Conservation (phyloP, 2,329 filamentous ascomycete genomes). For the Aspergillus brunneoviolaceus region DNA sequence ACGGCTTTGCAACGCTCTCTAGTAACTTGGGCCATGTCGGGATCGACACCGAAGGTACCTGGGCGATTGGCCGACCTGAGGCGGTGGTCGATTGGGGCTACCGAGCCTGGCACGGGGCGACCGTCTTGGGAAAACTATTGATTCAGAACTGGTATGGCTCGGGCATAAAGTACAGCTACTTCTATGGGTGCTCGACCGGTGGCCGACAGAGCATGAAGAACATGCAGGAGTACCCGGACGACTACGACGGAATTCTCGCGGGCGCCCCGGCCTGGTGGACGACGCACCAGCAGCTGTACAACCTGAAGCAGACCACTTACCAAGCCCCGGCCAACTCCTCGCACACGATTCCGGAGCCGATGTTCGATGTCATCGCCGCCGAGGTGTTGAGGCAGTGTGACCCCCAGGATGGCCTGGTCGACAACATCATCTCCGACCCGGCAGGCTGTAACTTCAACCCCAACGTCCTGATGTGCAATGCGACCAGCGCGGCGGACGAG, state of each 20-base stretch:
- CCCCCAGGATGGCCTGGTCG: conserved; percentile 48
- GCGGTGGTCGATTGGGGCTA: neutral
- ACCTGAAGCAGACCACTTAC: neutral
- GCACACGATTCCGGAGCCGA: neutral
- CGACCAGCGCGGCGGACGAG: conserved; percentile 22
- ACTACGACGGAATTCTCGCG: conserved; percentile 1
- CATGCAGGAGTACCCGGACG: neutral
- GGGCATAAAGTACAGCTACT: neutral
- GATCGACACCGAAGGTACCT: neutral
- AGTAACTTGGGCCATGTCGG: neutral
- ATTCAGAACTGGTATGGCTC: neutral
- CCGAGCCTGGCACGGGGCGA: neutral
- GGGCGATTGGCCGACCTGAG: neutral
- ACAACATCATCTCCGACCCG: conserved; percentile 53
- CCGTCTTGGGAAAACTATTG: neutral
- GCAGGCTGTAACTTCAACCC: conserved; percentile 43
- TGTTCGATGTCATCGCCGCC: conserved; percentile 35
- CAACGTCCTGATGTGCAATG: conserved; percentile 32
- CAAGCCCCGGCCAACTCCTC: conserved; percentile 38
- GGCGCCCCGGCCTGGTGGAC: conserved; percentile 2
- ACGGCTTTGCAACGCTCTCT: neutral
- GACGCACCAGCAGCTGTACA: neutral
- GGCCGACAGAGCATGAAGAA: conserved; percentile 1
- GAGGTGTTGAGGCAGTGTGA: conserved; percentile 54
- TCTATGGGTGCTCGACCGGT: conserved; percentile 2